These are phyloP conservation scores for Penicillium sp. DNA, from an alignment of 2,329 filamentous ascomycete species.

Conservation along the genomic window DNA sequence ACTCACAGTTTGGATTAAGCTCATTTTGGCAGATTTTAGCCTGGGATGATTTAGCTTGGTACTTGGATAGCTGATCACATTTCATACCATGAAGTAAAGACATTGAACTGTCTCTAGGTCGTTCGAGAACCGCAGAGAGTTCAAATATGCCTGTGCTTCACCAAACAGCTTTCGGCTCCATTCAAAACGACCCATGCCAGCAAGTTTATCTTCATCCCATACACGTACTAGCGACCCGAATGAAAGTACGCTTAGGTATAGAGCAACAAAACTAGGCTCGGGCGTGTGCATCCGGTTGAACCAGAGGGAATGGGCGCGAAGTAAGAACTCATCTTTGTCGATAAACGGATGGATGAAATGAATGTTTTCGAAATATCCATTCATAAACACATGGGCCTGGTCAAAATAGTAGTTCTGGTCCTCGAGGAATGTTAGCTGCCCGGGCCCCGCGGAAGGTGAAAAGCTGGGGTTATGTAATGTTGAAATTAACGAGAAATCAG, in stretches of 20 bases:
- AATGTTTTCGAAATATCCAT: slow-evolving; percentile 54
- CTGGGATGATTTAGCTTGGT: slow-evolving; percentile 23
- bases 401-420: slow-evolving; percentile 48
- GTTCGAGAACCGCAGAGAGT: slow-evolving; percentile 48
- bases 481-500: slow-evolving; percentile 48
- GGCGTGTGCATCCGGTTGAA: slow-evolving; percentile 36
- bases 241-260: slow-evolving; percentile 54
- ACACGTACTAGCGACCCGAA: slow-evolving; percentile 52
- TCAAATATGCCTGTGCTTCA: slow-evolving; percentile 45
- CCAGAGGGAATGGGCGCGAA: slow-evolving; percentile 51
- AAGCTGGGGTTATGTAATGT: slow-evolving; percentile 54
- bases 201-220: slow-evolving; percentile 48
- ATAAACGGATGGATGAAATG: slow-evolving; percentile 55
- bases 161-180: slow-evolving; percentile 55
- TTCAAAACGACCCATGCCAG: slow-evolving; percentile 50
- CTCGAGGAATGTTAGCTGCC: slow-evolving; percentile 24
- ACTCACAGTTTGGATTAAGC: slow-evolving; percentile 52
- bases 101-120: slow-evolving; percentile 55
- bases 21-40: slow-evolving; percentile 57
- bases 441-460: slow-evolving; percentile 32
- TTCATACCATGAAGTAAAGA: slow-evolving; percentile 51
- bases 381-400: slow-evolving; percentile 51
- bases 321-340: slow-evolving; percentile 51
- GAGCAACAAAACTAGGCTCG: slow-evolving; percentile 49
- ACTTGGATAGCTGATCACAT: not conserved